Evolutionary conservation across 352 stramenopile species (phyloP), one percentile per base, ranked within the genome.

Genomic region (Phytophthora pini): DNA sequence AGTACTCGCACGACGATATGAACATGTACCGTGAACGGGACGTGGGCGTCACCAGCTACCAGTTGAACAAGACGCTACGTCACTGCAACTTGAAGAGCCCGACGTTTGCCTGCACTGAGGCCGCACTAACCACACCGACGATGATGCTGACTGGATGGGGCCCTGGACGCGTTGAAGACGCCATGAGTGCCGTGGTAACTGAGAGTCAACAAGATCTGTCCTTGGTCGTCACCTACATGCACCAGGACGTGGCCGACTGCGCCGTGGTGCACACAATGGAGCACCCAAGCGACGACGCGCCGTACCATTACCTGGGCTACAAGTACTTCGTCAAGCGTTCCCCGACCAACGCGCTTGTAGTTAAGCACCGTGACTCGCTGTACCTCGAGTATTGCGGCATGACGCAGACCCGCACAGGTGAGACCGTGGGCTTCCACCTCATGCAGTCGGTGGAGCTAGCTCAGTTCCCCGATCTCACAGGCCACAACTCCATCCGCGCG

Each of bases 311-410:
- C 51, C 32, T 86, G 4, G 79, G 79, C 36, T 84, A 81, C 69
- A 85, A 84, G 67, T 84, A 78, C 55, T 84, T 88, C 52, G 76
- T 88, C 59, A 80, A 81, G 56, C 68, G 67, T 22, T 67, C 69
- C 7, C 73, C 72, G 6, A 76, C 61, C 1, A 70, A 79, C 52
- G 49, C 52, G 5, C 20, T 66, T 24, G 47, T 77, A 15, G 62
- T 79, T 17, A 72, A 72, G 32, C 66, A 76, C 64, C 66, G 71
- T 5, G 60, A 77, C 53, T 67, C 65, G 22, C 43, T 80, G 39
- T 80, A 77, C 54, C 54, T 85, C 31, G 67, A 82, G 56, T 80
- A 70, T 68, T 80, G 63, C 13, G 76, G 76, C 26, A 74, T 79
- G 61, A 79, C 65, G 10, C 44, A 39, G 40, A 65, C 60, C 0